These are phyloP conservation scores for Pythium sukuiense DNA, from an alignment of 352 stramenopile species.

Conservation along the genomic window DNA sequence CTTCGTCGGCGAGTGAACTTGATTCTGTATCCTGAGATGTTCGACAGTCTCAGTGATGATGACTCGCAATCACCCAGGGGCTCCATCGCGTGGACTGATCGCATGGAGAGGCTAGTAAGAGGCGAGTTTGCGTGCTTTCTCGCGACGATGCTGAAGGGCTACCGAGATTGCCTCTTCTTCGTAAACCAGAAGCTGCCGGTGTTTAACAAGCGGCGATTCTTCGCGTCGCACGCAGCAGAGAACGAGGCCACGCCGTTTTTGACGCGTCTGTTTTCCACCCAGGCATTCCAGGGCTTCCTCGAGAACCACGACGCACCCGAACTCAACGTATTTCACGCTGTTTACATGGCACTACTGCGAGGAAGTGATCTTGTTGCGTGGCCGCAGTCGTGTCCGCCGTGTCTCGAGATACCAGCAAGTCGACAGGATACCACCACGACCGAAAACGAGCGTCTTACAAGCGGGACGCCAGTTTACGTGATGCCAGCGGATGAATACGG, in stretches of 20 bases:
- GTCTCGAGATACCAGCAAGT: slow-evolving; percentile 43
- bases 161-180: slow-evolving; percentile 86
- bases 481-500: slow-evolving; percentile 10
- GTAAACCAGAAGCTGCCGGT: slow-evolving; percentile 84
- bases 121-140: slow-evolving; percentile 79
- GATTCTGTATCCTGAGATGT: slow-evolving; percentile 50
- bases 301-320: slow-evolving; percentile 72
- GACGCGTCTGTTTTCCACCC: slow-evolving; percentile 66
- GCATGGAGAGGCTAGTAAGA: slow-evolving; percentile 62
- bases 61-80: neutral
- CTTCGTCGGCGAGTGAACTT: slow-evolving; percentile 52
- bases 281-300: slow-evolving; percentile 80
- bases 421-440: neutral
- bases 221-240: slow-evolving; percentile 53
- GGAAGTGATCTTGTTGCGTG: slow-evolving; percentile 36
- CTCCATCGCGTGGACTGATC: slow-evolving; percentile 30
- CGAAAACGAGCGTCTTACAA: neutral
- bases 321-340: slow-evolving; percentile 76
- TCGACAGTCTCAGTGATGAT: neutral
- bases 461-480: slow-evolving; percentile 29
- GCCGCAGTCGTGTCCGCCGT: slow-evolving; percentile 22
- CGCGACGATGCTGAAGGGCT: slow-evolving; percentile 65
- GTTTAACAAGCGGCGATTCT: slow-evolving; percentile 87
- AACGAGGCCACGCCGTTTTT: slow-evolving; percentile 68
- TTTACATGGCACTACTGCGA: slow-evolving; percentile 64